A percentile compares a stretch with the other conserved stretches of the same genome.
Conservation (phyloP, 257 asterid species). For the Osmanthus fragrans region DNA sequence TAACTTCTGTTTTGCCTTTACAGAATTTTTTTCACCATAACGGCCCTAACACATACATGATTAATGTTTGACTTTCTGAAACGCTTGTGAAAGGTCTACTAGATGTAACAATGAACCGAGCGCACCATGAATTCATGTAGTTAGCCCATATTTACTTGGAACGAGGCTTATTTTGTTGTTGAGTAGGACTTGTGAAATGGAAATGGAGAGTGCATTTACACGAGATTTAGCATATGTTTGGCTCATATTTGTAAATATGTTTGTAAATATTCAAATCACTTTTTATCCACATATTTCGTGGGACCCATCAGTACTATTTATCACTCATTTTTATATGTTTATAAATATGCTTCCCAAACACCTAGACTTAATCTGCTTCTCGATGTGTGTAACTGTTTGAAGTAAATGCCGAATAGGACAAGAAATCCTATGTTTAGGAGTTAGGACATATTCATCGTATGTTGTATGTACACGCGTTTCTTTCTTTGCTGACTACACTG, state of each 20-base stretch:
- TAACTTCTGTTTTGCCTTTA: slow-evolving; percentile 39
- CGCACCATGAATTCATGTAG: background rate
- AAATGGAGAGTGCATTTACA: too few relatives aligned
- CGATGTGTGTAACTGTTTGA: background rate
- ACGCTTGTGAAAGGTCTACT: background rate
- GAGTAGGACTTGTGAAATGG: background rate
- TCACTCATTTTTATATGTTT: too few relatives aligned
- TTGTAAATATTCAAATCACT: too few relatives aligned
- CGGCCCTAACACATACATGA: background rate
- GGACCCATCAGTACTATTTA: too few relatives aligned
- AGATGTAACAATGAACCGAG: background rate
- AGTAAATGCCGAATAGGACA: background rate
- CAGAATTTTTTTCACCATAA: background rate
- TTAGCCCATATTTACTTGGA: background rate
- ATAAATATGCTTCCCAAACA: too few relatives aligned
- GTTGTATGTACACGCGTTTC: background rate
- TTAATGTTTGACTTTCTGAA: background rate
- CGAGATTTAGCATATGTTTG: too few relatives aligned
- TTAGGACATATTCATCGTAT: background rate
- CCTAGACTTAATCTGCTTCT: background rate
- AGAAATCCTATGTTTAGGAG: background rate
- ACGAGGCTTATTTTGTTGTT: background rate
- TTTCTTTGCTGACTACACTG: background rate
- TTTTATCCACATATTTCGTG: too few relatives aligned
- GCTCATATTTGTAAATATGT: too few relatives aligned